A percentile compares a stretch with the other conserved stretches of the same genome.
Conservation (phyloP, 352 stramenopile genomes). For the Albugo laibachii region DNA sequence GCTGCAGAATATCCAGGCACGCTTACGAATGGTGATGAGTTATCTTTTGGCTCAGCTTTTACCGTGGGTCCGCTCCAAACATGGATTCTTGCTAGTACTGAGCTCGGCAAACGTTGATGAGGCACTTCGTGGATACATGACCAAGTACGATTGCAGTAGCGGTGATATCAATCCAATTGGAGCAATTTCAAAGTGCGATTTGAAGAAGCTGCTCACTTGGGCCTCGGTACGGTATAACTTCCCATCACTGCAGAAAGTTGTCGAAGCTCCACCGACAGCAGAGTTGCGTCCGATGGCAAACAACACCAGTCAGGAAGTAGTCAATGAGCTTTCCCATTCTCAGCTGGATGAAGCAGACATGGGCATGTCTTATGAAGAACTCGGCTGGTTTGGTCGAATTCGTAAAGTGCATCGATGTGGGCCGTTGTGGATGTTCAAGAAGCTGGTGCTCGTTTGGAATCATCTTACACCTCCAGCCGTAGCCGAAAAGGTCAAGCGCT, state of each 20-base stretch:
- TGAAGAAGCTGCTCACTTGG: slow-evolving; percentile 94
- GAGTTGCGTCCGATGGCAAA: slow-evolving; percentile 86
- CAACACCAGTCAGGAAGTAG: slow-evolving; percentile 22
- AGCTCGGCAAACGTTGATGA: slow-evolving; percentile 98
- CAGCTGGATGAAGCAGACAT: slow-evolving; percentile 98
- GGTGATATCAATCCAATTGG: slow-evolving; percentile 98
- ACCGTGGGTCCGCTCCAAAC: slow-evolving; percentile 89
- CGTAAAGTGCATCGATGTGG: slow-evolving; percentile 92
- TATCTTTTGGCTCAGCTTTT: slow-evolving; percentile 97
- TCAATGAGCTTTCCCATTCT: slow-evolving; percentile 39
- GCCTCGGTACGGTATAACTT: slow-evolving; percentile 83
- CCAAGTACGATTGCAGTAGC: slow-evolving; percentile 98
- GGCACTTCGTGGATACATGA: slow-evolving; percentile 96
- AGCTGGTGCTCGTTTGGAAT: slow-evolving; percentile 74
- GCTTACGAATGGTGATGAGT: slow-evolving; percentile 95
- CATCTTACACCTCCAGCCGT: slow-evolving; percentile 58
- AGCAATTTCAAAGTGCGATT: slow-evolving; percentile 87
- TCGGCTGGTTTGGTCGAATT: slow-evolving; percentile 89
- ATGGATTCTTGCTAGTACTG: slow-evolving; percentile 94
- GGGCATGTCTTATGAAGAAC: slow-evolving; percentile 98
- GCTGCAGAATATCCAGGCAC: slow-evolving; percentile 97
- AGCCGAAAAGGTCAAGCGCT: slow-evolving; percentile 87
- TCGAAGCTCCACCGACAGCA: slow-evolving; percentile 86
- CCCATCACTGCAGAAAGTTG: slow-evolving; percentile 80
- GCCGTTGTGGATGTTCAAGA: slow-evolving; percentile 88